Evolutionary conservation across 2,329 filamentous ascomycete genomes (phyloP), one percentile per base, ranked within the genome.

Genomic region (Xylariaceae sp.): DNA sequence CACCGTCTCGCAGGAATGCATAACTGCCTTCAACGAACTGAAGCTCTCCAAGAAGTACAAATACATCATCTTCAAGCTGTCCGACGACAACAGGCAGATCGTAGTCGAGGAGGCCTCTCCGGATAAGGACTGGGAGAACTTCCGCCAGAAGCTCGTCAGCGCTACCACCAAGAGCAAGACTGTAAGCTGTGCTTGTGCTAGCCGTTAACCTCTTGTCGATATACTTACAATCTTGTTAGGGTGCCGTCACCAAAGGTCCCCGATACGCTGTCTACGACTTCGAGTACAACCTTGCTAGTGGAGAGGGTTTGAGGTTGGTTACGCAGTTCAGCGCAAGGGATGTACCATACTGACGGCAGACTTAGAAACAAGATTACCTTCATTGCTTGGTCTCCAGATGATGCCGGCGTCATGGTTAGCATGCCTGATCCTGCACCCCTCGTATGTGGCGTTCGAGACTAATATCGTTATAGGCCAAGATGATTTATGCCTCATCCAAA

Each of bases 401-500:
- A 92, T 83, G 89, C 91, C 64, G 79, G 83, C 66, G 82, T 92
- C 77, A 88, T 88, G 82, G 90, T 92, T 74, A 75, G 85, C 48
- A 58, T 39, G 31, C 23, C 26, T 19, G 11, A 51, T 9, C 24
- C 11, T 9, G 12, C 6, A 33, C 37, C 8, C 21, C 14, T 12
- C 21, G 19, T n/a, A 19, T 14, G 19, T 6, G 21, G 23, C 24
- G 23, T 33, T 28, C 8, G n/a, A 36, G 34, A 48, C 58, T 66
- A 57, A 68, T 65, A 43, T 17, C 26, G 16, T n/a, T 29, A 41
- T 56, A 66, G 90, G 83, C 88, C 77, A 92, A 92, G 83, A 95
- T 95, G 91, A 84, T 92, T 76, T 95, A 94, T 82, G 89, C 90
- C 69, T 90, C 91, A 49, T 95, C 91, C 77, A 95, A 94, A 82